Evolutionary conservation across 371 early-diverging fungal genomes (phyloP), one percentile per base, ranked within the genome.

Genomic region (Rhizopus microsporus): DNA sequence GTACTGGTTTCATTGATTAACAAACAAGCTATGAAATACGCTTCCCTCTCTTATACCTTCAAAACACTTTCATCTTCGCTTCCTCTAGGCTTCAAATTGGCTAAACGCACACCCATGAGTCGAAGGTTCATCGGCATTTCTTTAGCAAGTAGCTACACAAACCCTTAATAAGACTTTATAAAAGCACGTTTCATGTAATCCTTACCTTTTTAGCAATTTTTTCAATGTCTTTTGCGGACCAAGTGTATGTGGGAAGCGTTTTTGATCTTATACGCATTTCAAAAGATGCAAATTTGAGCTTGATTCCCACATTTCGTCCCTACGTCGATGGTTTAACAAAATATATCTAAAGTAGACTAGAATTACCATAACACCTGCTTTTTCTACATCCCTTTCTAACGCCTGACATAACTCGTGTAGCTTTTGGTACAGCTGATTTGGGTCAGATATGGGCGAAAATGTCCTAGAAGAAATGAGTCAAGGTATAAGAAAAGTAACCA

Each of bases 81-180:
- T 7, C 44, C 63, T 51, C 62, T 57, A 7, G 62, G 62, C 40
- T 67, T 62, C 10, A 79, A 48, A 2, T 62, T 58, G 33, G 80
- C 64, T 31, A 76, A 34, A 15, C 72, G 67, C 34, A 79, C 54
- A 1, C 80, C 80, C 80, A 79, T 79, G 4, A 79, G 39, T 33
- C 80, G 60, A 13, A 79, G 57, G 37, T 65, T 67, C 4, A 79
- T 54, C 5, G 80, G 80, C 34, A 79, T 49, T 52, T 79, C 80
- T 62, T 65, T 4, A 72, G 40, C 30, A 13, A 13, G 30, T 49
- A 30, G 39, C n/a, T 55, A 17, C 6, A 16, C 5, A 13, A 16
- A 5, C 43, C 7, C 8, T 33, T 7, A 42, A 5, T 47, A 38
- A 23, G 33, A 2, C 30, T 34, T 15, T 45, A 16, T 55, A 34